These are phyloP conservation scores for Paramecium octaurelia DNA, from an alignment of 73 alveolate species.

Conservation along the genomic window DNA sequence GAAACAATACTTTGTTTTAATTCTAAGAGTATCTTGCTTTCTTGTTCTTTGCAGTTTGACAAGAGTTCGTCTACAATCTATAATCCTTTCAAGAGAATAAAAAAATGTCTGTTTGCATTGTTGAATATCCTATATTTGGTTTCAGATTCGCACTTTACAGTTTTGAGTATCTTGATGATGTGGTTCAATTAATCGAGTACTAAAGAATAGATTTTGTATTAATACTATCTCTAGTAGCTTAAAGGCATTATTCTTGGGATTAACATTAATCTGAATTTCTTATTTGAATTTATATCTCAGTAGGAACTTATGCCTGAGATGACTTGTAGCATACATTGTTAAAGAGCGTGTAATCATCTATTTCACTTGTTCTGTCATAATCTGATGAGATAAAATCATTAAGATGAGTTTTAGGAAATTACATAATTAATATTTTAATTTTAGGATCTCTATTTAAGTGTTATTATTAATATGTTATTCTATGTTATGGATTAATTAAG, in stretches of 20 bases:
- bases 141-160: background rate
- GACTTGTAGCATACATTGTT: background rate
- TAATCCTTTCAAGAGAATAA: background rate
- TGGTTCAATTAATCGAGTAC: background rate
- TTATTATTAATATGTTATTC: too few relatives aligned
- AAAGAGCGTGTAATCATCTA: background rate
- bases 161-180: background rate
- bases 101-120: background rate
- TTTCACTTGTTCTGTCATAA: background rate
- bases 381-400: background rate
- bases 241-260: background rate
- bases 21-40: background rate
- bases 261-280: background rate
- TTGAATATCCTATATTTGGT: background rate
- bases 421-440: background rate
- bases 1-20: background rate
- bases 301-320: background rate
- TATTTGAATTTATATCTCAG: background rate
- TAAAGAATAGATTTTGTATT: background rate
- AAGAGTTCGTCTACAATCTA: conserved; percentile 8
- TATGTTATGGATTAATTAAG: too few relatives aligned
- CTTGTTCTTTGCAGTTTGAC: background rate
- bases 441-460: background rate
- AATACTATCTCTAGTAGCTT: background rate
- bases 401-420: background rate